These are phyloP conservation scores for Alternaria novae-zelandiae DNA, from an alignment of 2,329 filamentous ascomycete species.

Conservation along the genomic window DNA sequence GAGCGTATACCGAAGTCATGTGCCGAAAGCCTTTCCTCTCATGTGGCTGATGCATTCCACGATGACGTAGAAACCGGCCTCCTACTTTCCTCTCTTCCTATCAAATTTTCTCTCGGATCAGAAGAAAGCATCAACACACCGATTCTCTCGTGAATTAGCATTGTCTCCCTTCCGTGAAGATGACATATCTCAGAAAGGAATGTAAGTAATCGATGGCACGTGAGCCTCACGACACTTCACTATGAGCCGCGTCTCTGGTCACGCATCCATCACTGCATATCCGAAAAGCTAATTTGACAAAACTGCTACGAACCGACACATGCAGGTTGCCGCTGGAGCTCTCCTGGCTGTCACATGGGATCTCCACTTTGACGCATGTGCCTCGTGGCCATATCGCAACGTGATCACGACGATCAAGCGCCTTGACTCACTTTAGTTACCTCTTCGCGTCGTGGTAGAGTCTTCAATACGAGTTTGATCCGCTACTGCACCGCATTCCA, in stretches of 20 bases:
- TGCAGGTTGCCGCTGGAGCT: background rate
- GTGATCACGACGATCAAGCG: background rate
- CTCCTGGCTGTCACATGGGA: background rate
- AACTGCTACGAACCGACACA: background rate
- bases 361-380: background rate
- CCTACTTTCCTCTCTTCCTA: background rate
- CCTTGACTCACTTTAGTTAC: background rate
- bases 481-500: background rate
- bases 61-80: background rate
- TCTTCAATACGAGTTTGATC: background rate
- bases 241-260: background rate
- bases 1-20: background rate
- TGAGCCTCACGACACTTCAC: background rate
- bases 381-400: background rate
- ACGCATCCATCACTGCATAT: background rate
- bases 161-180: background rate
- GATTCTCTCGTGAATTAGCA: background rate
- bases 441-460: background rate
- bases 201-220: background rate
- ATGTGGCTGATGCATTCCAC: background rate
- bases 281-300: background rate
- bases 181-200: background rate
- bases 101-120: background rate
- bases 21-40: background rate
- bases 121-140: background rate